Evolutionary conservation across 108 stramenopile genomes (phyloP), one percentile per base, ranked within the genome.

Genomic region (Cyclotella choctawhatcheeana): DNA sequence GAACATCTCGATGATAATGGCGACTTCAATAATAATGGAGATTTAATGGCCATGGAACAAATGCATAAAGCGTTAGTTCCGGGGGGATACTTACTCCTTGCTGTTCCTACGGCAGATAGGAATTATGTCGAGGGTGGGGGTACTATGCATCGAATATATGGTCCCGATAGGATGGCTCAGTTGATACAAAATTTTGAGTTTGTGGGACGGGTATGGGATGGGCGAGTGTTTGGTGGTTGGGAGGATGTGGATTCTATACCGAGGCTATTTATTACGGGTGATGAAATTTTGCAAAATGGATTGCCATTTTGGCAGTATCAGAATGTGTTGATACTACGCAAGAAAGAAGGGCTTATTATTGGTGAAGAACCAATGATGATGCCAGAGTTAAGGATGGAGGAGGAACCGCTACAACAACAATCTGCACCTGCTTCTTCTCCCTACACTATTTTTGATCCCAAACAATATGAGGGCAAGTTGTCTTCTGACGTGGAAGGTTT

Each of bases 171-270:
- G 8, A 22, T 54, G 17, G 18, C 6, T 4, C 12, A 4, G 17
- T 50, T 50, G 48, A 10, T 50, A 17, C 4, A 50, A 4, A 20
- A n/a, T 4, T 50, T 50, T 50, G 48, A 50, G 18, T n/a, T 50
- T 50, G 18, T 50, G 18, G 48, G 48, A n/a, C 26, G 25, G 2
- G 26, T 54, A 26, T 54, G 53, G 53, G 53, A 54, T 54, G 53
- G 53, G 5, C 53, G 27, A 4, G 14, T n/a, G 16, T n/a, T 7
- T 54, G 16, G 3, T 5, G 53, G 53, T 4, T 24, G 53, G 25
- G 3, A 5, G 2, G 53, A 54, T 29, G 6, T 8, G 24, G 26
- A 3, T 54, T 3, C 4, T 24, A 5, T 2, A 7, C 53, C 53
- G 4, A 54, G 27, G 53, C 53, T 54, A 5, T 54, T 26, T 54